A percentile compares a stretch with the other conserved stretches of the same genome.
Conservation (phyloP, 106 monocot genomes). For the Acorus gramineus region DNA sequence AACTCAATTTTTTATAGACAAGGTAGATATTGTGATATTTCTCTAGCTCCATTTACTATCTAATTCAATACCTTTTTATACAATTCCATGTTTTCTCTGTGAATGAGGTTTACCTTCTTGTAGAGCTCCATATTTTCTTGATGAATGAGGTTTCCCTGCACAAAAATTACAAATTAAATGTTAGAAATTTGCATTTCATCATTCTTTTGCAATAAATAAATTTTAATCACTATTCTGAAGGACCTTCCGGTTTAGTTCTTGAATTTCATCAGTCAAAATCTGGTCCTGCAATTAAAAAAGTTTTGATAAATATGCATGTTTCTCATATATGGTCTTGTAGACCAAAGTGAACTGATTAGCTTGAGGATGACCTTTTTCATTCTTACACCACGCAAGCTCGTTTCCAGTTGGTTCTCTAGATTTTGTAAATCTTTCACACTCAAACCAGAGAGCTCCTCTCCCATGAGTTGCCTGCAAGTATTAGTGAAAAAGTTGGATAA, state of each 20-base stretch:
- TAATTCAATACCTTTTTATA: constrained; percentile 23
- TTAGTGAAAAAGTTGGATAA: too few relatives aligned
- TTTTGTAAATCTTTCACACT: constrained; percentile 8
- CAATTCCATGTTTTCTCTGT: constrained; percentile 35
- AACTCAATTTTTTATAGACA: too few relatives aligned
- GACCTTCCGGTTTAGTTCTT: constrained; percentile 72
- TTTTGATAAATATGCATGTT: too few relatives aligned
- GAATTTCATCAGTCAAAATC: constrained; percentile 59
- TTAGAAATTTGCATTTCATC: not conserved
- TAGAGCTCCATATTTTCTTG: constrained; percentile 49
- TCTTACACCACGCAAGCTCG: constrained; percentile 4
- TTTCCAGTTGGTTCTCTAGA: constrained; percentile 14
- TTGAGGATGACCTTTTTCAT: constrained; percentile 13
- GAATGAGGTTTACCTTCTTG: constrained; percentile 42
- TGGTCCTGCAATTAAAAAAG: constrained; percentile 44
- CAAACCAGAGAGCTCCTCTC: too few relatives aligned
- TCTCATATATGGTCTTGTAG: too few relatives aligned
- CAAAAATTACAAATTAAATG: not conserved
- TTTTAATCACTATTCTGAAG: not conserved
- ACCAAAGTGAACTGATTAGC: not conserved
- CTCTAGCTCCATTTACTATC: not conserved
- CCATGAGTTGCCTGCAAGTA: too few relatives aligned
- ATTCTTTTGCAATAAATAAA: not conserved
- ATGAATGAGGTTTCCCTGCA: constrained; percentile 41
- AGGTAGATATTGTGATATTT: not conserved